These are phyloP conservation scores for Eucalyptus pauciflora DNA, from an alignment of 345 rosid species.

Conservation along the genomic window DNA sequence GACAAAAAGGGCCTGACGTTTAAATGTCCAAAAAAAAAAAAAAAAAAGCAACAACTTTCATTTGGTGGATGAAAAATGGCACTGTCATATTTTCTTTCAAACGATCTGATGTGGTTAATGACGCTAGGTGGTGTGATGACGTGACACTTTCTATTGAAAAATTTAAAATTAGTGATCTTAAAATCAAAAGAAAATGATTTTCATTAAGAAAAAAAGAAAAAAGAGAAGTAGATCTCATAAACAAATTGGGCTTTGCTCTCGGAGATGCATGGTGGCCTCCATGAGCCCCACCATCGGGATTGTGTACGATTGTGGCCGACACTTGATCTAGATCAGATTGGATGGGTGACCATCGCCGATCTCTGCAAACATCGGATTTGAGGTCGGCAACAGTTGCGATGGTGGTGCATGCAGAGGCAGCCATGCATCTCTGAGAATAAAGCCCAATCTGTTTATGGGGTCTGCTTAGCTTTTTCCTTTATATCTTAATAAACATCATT, in stretches of 20 bases:
- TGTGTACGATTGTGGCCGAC: neutral
- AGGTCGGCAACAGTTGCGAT: neutral
- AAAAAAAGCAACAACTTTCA: neutral
- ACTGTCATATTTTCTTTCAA: neutral
- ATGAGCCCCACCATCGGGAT: neutral
- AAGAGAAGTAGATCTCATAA: neutral
- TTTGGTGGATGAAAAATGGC: neutral
- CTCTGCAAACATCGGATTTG: neutral
- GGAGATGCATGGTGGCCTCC: neutral
- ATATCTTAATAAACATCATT: neutral
- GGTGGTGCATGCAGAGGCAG: neutral
- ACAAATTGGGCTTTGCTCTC: neutral
- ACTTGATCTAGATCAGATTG: neutral
- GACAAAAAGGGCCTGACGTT: neutral
- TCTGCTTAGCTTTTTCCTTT: neutral
- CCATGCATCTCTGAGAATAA: neutral
- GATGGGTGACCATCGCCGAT: neutral
- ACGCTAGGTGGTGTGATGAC: rapidly evolving
- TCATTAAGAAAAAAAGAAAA: neutral
- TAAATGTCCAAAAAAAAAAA: neutral
- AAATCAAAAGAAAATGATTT: neutral
- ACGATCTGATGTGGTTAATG: neutral
- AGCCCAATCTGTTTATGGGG: neutral
- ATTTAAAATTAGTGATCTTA: neutral
- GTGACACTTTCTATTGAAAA: neutral